phyloP scores from a whole-genome alignment of 2,329 filamentous ascomycete genomes.

The Aspergillus sp. region DNA sequence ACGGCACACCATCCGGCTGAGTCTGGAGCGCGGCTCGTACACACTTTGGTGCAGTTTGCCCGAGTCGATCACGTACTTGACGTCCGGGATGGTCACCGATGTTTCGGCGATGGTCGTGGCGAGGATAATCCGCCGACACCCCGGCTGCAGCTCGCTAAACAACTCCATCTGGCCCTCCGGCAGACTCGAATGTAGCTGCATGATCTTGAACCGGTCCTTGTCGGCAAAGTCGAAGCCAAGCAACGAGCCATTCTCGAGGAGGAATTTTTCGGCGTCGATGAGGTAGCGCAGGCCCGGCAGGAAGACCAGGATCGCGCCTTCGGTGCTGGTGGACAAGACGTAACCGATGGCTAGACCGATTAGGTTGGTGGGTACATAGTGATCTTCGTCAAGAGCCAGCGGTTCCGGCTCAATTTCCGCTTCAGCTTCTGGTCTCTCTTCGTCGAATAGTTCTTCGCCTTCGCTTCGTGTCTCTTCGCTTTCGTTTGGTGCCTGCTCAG shows the following conservation, averaged over 20 bases:
- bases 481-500: too few relatives aligned
- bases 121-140: constrained; percentile 43
- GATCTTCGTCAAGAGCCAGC: constrained; percentile 25
- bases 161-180: constrained; percentile 38
- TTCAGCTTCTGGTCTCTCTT: not conserved
- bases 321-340: constrained; percentile 34
- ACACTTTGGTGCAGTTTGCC: constrained; percentile 35
- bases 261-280: constrained; percentile 19
- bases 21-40: constrained; percentile 34
- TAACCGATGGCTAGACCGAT: constrained; percentile 39
- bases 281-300: constrained; percentile 41
- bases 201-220: constrained; percentile 33
- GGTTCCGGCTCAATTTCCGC: not conserved
- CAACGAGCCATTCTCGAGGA: constrained; percentile 15
- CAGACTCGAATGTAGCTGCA: constrained; percentile 42
- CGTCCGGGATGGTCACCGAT: constrained; percentile 45
- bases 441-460: not conserved
- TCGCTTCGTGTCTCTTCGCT: too few relatives aligned
- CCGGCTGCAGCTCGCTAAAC: constrained; percentile 32
- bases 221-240: constrained; percentile 38
- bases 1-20: constrained; percentile 32
- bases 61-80: constrained; percentile 43
- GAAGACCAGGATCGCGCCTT: constrained; percentile 43
- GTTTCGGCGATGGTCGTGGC: constrained; percentile 47
- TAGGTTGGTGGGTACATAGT: constrained; percentile 35